Evolutionary conservation across 176 grass and related monocot genomes (phyloP).

Genomic region (Zoysia pacifica): DNA sequence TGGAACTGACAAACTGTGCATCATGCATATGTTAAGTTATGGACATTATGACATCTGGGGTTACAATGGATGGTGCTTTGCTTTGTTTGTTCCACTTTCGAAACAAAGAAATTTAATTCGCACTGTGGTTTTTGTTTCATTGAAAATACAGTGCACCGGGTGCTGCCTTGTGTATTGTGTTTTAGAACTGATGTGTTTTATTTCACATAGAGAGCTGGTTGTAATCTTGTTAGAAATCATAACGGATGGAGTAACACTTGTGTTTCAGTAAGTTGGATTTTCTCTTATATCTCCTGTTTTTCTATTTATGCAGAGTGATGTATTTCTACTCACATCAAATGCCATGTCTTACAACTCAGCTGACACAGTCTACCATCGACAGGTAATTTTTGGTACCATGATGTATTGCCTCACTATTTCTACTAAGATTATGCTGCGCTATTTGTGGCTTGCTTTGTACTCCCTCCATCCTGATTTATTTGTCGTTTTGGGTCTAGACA

Average conservation of each 20-base stretch:
- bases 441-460: no score
- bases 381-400: slow-evolving; percentile 43
- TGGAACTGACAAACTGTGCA: neutral
- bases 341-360: slow-evolving; percentile 85
- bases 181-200: slow-evolving; percentile 31
- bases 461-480: no score
- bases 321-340: slow-evolving; percentile 77
- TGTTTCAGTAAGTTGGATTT: neutral
- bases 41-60: neutral
- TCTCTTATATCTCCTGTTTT: slow-evolving; percentile 12
- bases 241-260: neutral
- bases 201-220: slow-evolving; percentile 17
- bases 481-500: no score
- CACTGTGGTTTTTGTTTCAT: neutral
- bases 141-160: neutral
- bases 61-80: neutral
- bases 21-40: slow-evolving; percentile 17
- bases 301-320: slow-evolving; percentile 57
- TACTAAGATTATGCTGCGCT: slow-evolving; percentile 1
- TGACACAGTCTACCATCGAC: slow-evolving; percentile 69
- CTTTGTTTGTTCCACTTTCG: slow-evolving; percentile 30
- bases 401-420: no score
- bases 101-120: neutral
- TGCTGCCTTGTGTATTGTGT: neutral
- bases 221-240: slow-evolving; percentile 22